Percentiles rank a stretch among this genome's conserved stretches.
These are phyloP conservation scores for Erodium moschatum DNA, from an alignment of 441 rosid species.

Conservation along the genomic window DNA sequence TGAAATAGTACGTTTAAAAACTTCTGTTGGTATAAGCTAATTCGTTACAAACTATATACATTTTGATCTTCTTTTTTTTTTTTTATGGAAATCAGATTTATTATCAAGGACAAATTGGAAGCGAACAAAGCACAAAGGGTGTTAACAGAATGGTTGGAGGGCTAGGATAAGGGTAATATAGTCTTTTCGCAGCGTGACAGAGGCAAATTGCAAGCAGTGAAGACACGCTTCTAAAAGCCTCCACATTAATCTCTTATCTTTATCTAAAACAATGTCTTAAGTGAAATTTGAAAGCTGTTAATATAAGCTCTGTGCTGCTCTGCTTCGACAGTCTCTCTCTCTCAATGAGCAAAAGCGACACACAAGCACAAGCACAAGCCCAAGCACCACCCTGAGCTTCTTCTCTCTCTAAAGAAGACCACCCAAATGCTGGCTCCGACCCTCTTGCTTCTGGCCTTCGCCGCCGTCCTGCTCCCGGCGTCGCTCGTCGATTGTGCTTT, in stretches of 20 bases:
- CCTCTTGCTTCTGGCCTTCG: constrained; percentile 25
- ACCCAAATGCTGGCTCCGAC: constrained; percentile 28
- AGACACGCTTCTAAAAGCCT: constrained; percentile 1
- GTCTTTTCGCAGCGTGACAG: background rate
- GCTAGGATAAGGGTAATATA: background rate
- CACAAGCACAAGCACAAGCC: background rate
- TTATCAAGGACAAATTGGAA: no score
- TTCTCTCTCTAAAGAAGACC: constrained; percentile 17
- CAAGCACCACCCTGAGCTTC: background rate
- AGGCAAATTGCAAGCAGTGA: background rate
- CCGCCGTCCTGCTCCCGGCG: constrained; percentile 21
- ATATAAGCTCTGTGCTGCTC: background rate
- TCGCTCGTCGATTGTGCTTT: constrained; percentile 35
- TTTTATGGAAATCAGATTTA: no score
- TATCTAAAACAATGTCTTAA: background rate
- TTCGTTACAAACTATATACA: no score
- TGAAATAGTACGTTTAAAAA: no score
- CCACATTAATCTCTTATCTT: background rate
- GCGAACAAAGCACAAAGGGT: no score
- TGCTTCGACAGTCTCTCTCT: constrained; percentile 17
- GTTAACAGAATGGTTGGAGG: no score
- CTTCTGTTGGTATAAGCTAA: no score
- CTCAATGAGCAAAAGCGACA: constrained; percentile 34
- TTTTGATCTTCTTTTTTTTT: no score
- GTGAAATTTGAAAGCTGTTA: background rate